phyloP scores from a whole-genome alignment of 129 eudicot species.

The Smallanthus sonchifolius region DNA sequence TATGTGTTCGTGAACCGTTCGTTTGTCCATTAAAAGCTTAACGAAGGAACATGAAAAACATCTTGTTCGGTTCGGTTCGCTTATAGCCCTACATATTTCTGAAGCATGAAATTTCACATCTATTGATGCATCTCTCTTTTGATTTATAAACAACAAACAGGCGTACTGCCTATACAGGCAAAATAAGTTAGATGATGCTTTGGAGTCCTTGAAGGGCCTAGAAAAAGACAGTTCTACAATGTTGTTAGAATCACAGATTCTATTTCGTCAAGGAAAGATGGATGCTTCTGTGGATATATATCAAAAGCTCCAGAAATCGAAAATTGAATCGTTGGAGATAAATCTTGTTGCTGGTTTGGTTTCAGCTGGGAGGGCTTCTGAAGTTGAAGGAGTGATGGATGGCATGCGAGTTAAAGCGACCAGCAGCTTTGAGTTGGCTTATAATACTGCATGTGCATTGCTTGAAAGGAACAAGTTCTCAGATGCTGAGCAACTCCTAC shows the following conservation, averaged over 20 bases:
- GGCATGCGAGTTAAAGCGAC: slow-evolving; percentile 70
- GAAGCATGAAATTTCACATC: neutral
- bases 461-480: slow-evolving; percentile 56
- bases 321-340: slow-evolving; percentile 64
- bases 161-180: slow-evolving; percentile 87
- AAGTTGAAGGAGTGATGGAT: slow-evolving; percentile 77
- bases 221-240: slow-evolving; percentile 53
- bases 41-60: no score
- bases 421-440: slow-evolving; percentile 87
- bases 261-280: slow-evolving; percentile 71
- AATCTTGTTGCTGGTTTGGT: slow-evolving; percentile 88
- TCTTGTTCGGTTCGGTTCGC: no score
- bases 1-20: no score
- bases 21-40: no score
- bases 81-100: no score
- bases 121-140: neutral
- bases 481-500: slow-evolving; percentile 90
- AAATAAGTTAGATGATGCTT: slow-evolving; percentile 80
- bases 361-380: slow-evolving; percentile 79
- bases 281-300: slow-evolving; percentile 77
- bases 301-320: slow-evolving; percentile 70
- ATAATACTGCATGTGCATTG: slow-evolving; percentile 80
- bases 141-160: slow-evolving; percentile 35
- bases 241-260: slow-evolving; percentile 83
- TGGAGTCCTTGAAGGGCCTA: slow-evolving; percentile 54